Conservation (phyloP, 306 rosid species). For the Trichosanthes truncata region DNA sequence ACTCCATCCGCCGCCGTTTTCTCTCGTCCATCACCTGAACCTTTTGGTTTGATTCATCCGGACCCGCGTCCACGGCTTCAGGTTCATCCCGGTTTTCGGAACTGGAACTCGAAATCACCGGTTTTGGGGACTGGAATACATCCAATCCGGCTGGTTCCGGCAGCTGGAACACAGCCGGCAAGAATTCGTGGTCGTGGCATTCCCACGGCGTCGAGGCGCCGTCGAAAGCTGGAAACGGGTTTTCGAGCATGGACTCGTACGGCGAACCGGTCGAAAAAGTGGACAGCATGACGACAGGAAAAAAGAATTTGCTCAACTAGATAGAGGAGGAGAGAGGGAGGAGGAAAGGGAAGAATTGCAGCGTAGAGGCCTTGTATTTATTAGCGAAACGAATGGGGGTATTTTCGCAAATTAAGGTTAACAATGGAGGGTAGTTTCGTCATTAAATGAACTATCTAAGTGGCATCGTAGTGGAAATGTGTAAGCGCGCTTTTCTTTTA, state of each 20-base stretch:
- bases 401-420: background rate
- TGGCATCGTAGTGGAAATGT: slow-evolving; percentile 7
- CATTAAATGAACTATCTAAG: background rate
- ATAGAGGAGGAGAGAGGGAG: slow-evolving; percentile 24
- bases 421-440: slow-evolving; percentile 26
- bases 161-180: slow-evolving; percentile 9
- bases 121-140: slow-evolving; percentile 4
- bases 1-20: slow-evolving; percentile 67
- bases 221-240: slow-evolving; percentile 36
- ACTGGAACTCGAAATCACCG: slow-evolving; percentile 15
- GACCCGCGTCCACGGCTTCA: background rate
- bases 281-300: slow-evolving; percentile 44
- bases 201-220: slow-evolving; percentile 43
- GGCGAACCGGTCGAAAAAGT: slow-evolving; percentile 21
- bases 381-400: background rate
- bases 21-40: slow-evolving; percentile 33
- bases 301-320: slow-evolving; percentile 2
- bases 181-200: slow-evolving; percentile 23
- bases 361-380: slow-evolving; percentile 47
- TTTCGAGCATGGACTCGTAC: slow-evolving; percentile 26
- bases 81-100: slow-evolving; percentile 13
- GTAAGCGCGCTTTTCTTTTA: slow-evolving; percentile 14
- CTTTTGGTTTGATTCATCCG: slow-evolving; percentile 11
- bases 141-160: slow-evolving; percentile 28
- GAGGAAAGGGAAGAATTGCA: slow-evolving; percentile 77